Conservation (phyloP, 2,329 filamentous ascomycete species). For the Sporothrix inflata region DNA sequence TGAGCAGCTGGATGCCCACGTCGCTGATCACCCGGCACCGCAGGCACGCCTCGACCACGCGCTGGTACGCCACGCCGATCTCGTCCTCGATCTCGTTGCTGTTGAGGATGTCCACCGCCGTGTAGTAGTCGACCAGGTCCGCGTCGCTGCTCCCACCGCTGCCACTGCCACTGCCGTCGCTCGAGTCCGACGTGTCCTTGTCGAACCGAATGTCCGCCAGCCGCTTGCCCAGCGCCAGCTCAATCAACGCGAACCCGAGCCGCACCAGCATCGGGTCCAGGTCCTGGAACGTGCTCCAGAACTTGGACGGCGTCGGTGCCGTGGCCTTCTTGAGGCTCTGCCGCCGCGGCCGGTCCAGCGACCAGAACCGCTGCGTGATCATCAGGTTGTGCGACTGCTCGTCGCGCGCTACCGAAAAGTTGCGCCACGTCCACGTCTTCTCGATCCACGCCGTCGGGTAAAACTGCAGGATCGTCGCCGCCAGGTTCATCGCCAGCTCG, state of each 20-base stretch:
- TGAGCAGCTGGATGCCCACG: conserved; percentile 26
- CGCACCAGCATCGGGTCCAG: conserved; percentile 34
- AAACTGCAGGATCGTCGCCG: conserved; percentile 32
- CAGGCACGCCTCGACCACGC: conserved; percentile 31
- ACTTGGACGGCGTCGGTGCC: conserved; percentile 26
- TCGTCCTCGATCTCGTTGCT: conserved; percentile 34
- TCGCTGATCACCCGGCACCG: conserved; percentile 32
- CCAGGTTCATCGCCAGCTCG: conserved; percentile 32
- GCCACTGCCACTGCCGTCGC: background rate
- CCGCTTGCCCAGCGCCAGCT: conserved; percentile 31
- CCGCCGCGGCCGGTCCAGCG: conserved; percentile 24
- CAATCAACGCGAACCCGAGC: conserved; percentile 33
- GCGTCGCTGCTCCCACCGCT: conserved; percentile 17
- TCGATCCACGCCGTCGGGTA: conserved; percentile 34
- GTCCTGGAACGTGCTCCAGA: conserved; percentile 31
- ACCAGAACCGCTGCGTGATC: conserved; percentile 33
- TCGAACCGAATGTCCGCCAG: conserved; percentile 29
- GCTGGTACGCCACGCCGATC: conserved; percentile 32
- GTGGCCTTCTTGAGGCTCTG: conserved; percentile 19
- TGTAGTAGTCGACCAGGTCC: conserved; percentile 32
- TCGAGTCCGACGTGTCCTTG: background rate
- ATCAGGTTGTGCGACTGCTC: conserved; percentile 29
- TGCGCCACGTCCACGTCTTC: conserved; percentile 33
- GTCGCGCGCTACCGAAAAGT: conserved; percentile 31
- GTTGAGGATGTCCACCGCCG: conserved; percentile 31